phyloP scores from a whole-genome alignment of 768 basidiomycete species.

The Hypholoma fasciculare region DNA sequence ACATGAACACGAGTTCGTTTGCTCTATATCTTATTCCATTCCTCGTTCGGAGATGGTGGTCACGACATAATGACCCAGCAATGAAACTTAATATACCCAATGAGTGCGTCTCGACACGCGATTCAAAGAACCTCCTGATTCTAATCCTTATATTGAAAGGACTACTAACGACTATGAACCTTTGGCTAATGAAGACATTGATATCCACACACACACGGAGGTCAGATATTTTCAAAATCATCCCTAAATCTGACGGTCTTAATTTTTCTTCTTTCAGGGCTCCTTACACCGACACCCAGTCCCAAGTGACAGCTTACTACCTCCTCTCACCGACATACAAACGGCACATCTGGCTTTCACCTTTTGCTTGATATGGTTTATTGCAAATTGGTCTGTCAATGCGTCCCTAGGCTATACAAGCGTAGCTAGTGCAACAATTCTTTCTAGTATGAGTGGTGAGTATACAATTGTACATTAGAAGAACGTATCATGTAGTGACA shows the following conservation, averaged over 20 bases:
- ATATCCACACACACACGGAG: neutral
- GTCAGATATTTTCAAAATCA: too few species aligned
- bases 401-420: slow-evolving; percentile 83
- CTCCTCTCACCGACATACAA: slow-evolving; percentile 43
- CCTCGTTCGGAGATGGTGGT: slow-evolving; percentile 23
- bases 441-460: slow-evolving; percentile 88
- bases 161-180: slow-evolving; percentile 24
- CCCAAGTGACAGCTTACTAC: slow-evolving; percentile 2
- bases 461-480: neutral
- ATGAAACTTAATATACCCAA: neutral
- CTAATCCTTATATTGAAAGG: neutral
- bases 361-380: slow-evolving; percentile 92
- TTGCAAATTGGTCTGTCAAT: slow-evolving; percentile 92
- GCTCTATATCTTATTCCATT: slow-evolving; percentile 35
- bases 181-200: slow-evolving; percentile 16
- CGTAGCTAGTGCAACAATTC: slow-evolving; percentile 91
- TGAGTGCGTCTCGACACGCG: slow-evolving; percentile 3
- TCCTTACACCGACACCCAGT: neutral
- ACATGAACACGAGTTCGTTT: slow-evolving; percentile 91
- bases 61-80: slow-evolving; percentile 1
- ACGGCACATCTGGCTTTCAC: slow-evolving; percentile 76
- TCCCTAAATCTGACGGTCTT: too few species aligned
- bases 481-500: neutral
- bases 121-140: too few species aligned
- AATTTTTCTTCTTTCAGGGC: neutral